Evolutionary conservation across 352 stramenopile genomes (phyloP), one percentile per base, ranked within the genome.

Genomic region (Albugo candida): DNA sequence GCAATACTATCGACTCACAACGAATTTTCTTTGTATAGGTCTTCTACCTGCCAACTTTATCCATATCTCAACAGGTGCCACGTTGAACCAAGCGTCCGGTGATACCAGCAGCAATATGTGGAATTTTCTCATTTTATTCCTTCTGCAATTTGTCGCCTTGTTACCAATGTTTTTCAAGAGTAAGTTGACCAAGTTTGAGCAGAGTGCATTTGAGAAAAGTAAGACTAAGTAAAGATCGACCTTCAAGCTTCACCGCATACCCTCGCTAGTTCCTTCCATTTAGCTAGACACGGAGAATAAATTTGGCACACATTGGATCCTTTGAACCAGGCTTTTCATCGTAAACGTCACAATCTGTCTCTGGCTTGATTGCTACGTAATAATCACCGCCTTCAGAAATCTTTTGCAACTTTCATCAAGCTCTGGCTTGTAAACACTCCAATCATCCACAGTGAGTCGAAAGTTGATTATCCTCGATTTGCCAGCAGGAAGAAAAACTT

Each of bases 171-270:
- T 91, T 5, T 84, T 91, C 56, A 91, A 91, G 66, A 64, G 71
- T 60, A 87, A 86, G 58, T 77, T 91, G 20, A 72, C 82, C 45
- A 81, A 69, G 41, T 87, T 82, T 51, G 74, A 87, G 66, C 68
- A 84, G 58, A 45, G 71, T 11, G 59, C 69, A 16, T 87, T 87
- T 48, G 71, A 81, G 21, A 81, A n/a, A n/a, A n/a, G n/a, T n/a
- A n/a, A n/a, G n/a, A n/a, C n/a, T n/a, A n/a, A n/a, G n/a, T n/a
- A n/a, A n/a, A n/a, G n/a, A n/a, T n/a, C n/a, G n/a, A n/a, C n/a
- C n/a, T n/a, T n/a, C n/a, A n/a, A n/a, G n/a, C n/a, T n/a, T n/a
- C n/a, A n/a, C n/a, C n/a, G n/a, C n/a, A n/a, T n/a, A n/a, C n/a
- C n/a, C n/a, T n/a, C n/a, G n/a, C n/a, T n/a, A n/a, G n/a, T n/a